Evolutionary conservation across 371 early-diverging fungal genomes (phyloP), one percentile per base, ranked within the genome.

Genomic region (Circinella umbellata): DNA sequence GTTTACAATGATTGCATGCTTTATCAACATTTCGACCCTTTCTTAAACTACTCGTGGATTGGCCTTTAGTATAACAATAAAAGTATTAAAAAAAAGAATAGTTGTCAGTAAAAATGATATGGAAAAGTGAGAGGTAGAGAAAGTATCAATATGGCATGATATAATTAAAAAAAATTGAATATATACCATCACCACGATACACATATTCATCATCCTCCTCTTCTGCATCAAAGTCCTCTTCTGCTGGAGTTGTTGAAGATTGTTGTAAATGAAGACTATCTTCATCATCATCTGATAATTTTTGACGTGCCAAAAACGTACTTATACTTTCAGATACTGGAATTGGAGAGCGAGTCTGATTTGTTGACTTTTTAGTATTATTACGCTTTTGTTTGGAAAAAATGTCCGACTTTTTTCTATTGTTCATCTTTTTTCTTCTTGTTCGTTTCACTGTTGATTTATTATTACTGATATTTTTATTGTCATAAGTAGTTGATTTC

Each of bases 1-100:
- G 76, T 57, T 83, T 83, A 69, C 84, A 83, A 55, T 83, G 81
- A 48, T 83, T 80, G 51, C 84, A 83, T 1, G 84, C 84, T 57
- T 78, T 80, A 47, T 83, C 84, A 18, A 83, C 84, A 63, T 80
- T 83, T 11, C 78, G 55, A 6, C 80, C 79, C 53, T 83, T 83
- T 17, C 69, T 35, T 38, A 66, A 35, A 38, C 48, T 55, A 63
- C 18, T 69, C 47, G 27, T 54, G 13, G 55, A 27, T 27, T 63
- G 55, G 27, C 46, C 46, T 54, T 51, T 51, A 13, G 0, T 27
- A 27, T 27, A 27, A 27, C 27, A 27, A 27, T 51, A 51, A 51
- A n/a, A 13, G 42, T 42, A 42, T 2, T 9, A 42, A 42, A 42
- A 42, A 42, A 42, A 42, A 42, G 42, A 6, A 42, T 42, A 27